Conservation (phyloP, 2,329 filamentous ascomycete species). For the Penicillium vulpinum region DNA sequence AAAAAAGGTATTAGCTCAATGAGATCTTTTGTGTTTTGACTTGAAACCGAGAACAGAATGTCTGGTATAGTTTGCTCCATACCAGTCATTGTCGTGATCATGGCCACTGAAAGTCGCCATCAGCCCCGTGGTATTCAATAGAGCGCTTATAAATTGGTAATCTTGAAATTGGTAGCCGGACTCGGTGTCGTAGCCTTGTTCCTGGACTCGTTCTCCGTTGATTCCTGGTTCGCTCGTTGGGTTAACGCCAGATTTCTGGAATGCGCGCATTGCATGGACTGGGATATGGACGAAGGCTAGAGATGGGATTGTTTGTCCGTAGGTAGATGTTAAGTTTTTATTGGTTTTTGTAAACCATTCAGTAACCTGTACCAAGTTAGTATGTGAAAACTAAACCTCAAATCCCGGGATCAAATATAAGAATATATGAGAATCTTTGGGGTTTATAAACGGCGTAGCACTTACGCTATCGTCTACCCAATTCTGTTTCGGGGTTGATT, state of each 20-base stretch:
- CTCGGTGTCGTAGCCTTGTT: constrained; percentile 22
- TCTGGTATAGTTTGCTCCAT: constrained; percentile 18
- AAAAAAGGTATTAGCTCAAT: constrained; percentile 14
- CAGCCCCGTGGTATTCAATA: constrained; percentile 56
- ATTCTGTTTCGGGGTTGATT: constrained; percentile 37
- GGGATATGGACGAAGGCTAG: constrained; percentile 60
- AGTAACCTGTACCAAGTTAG: constrained; percentile 27
- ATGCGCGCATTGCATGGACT: constrained; percentile 42
- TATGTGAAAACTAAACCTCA: not conserved
- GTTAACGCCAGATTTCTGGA: constrained; percentile 48
- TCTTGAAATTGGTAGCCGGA: constrained; percentile 51
- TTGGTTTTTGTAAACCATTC: constrained; percentile 48
- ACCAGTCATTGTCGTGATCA: constrained; percentile 65
- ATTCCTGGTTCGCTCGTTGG: constrained; percentile 48
- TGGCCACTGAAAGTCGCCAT: constrained; percentile 65
- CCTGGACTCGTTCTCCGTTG: constrained; percentile 47
- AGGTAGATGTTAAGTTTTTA: constrained; percentile 26
- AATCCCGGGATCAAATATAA: not conserved
- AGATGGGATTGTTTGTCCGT: constrained; percentile 47
- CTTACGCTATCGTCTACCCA: constrained; percentile 47
- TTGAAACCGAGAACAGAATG: not conserved
- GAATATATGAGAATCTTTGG: not conserved
- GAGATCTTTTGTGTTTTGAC: not conserved
- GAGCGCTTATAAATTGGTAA: constrained; percentile 61
- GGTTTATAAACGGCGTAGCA: not conserved